phyloP scores from a whole-genome alignment of 2,329 filamentous ascomycete species.

The Chrysoporthe puriensis region DNA sequence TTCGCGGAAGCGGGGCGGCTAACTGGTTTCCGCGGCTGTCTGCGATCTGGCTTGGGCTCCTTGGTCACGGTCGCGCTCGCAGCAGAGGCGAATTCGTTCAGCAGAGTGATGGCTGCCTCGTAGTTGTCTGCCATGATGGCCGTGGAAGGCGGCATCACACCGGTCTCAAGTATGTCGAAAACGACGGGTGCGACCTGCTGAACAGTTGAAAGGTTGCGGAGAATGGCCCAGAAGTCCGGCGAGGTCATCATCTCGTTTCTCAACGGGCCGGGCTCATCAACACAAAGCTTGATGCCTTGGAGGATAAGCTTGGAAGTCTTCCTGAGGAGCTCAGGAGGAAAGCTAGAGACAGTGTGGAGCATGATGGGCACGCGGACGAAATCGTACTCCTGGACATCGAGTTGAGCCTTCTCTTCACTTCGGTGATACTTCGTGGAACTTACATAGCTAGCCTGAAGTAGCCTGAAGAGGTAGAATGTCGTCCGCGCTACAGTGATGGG shows the following conservation, averaged over 20 bases:
- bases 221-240: constrained; percentile 93
- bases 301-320: constrained; percentile 77
- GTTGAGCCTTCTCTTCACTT: constrained; percentile 32
- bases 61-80: constrained; percentile 72
- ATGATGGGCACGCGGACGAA: constrained; percentile 91
- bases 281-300: constrained; percentile 78
- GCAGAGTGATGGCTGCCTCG: constrained; percentile 78
- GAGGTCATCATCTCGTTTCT: constrained; percentile 94
- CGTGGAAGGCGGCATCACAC: constrained; percentile 73
- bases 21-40: constrained; percentile 35
- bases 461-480: constrained; percentile 81
- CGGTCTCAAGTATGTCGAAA: constrained; percentile 83
- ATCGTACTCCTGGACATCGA: constrained; percentile 69
- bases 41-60: constrained; percentile 69
- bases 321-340: constrained; percentile 76
- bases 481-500: constrained; percentile 81
- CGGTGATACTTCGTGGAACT: constrained; percentile 41
- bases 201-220: constrained; percentile 73
- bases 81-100: constrained; percentile 88
- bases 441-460: constrained; percentile 85
- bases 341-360: constrained; percentile 86
- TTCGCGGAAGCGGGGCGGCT: constrained; percentile 47
- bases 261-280: constrained; percentile 75
- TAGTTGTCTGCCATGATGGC: constrained; percentile 96
- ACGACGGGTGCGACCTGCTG: constrained; percentile 75